Conservation (phyloP, 345 rosid genomes). For the Linum lewisii region DNA sequence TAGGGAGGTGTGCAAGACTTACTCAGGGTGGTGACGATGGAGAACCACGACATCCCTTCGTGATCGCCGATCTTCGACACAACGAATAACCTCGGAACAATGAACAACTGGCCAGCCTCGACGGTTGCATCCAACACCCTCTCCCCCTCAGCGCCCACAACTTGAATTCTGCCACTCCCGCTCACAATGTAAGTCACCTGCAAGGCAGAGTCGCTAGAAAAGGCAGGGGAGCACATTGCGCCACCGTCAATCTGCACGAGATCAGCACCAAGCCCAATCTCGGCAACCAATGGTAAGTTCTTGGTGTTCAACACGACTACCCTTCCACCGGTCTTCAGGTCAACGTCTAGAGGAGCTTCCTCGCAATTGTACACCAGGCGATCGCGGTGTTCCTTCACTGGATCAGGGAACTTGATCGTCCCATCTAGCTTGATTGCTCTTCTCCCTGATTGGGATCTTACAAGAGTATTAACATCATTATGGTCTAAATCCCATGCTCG, state of each 20-base stretch:
- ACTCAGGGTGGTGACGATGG: conserved; percentile 14
- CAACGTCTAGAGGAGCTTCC: conserved; percentile 5
- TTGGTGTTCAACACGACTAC: conserved; percentile 4
- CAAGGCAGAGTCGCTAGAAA: not conserved
- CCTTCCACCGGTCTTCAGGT: conserved; percentile 15
- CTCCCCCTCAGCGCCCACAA: conserved; percentile 21
- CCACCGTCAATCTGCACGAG: conserved; percentile 10
- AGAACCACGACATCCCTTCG: conserved; percentile 20
- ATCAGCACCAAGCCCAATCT: conserved; percentile 16
- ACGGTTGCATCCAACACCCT: conserved; percentile 13
- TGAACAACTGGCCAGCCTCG: conserved; percentile 21
- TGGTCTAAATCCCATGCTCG: conserved; percentile 10
- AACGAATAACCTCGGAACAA: conserved; percentile 22
- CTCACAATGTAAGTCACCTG: conserved; percentile 10
- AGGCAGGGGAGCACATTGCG: conserved; percentile 19
- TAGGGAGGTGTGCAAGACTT: not conserved
- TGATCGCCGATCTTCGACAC: conserved; percentile 8
- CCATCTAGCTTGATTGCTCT: conserved; percentile 19
- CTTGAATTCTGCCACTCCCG: conserved; percentile 22
- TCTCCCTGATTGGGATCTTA: conserved; percentile 13
- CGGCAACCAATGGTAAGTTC: conserved; percentile 15
- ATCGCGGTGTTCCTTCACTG: not conserved
- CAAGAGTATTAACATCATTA: conserved; percentile 13
- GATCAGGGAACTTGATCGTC: conserved; percentile 5
- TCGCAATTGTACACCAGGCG: conserved; percentile 13